Base-by-base conservation (phyloP, 768 basidiomycete genomes). In the Termitomyces sp. region DNA sequence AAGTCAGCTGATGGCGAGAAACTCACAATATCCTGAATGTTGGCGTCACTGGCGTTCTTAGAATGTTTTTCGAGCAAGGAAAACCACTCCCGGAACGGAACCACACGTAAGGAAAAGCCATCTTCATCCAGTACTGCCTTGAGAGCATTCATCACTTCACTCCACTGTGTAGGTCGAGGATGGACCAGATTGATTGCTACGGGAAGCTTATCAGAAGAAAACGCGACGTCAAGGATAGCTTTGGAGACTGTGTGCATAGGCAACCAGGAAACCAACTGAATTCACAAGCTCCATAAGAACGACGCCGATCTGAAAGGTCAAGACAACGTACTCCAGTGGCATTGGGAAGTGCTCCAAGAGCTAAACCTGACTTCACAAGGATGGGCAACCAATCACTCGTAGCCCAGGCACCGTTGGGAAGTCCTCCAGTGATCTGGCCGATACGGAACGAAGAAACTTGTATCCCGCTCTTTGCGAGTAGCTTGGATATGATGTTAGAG, bases 201-300 rank as follows among this genome's bases (percentile, higher is more conserved):
- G 62, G 5, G 70, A 60, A 69, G 70, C 0, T 64, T 52, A 1
- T 70, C 59, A 0, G 51, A 64, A 25, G 65, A 62, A 49, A 73
- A 70, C 11, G 69, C 70, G 5, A 68, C 51, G 62, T 78, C 72
- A 7, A 76, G 38, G 15, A 81, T 66, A 5, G 52, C n/a, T 45
- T 50, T 62, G n/a, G 61, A 58, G 14, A 49, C 61, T n/a, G 40
- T 20, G 63, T 81, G 73, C 56, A 74, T 71, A 0, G 81, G 78
- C 5, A 83, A 50, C 82, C 80, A 81, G 0, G 78, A 78, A 10
- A 78, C 68, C 5, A 63, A 60, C 79, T 81, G 34, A 25, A 36
- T 5, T 12, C 43, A 15, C 20, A 25, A 32, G 14, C 10, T 11
- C 31, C 25, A 11, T 45, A 40, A 56, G 42, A 34, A n/a, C 2